These are phyloP conservation scores for Phoenix dactylifera DNA, from an alignment of 176 grass and related monocot genomes.

Conservation along the genomic window DNA sequence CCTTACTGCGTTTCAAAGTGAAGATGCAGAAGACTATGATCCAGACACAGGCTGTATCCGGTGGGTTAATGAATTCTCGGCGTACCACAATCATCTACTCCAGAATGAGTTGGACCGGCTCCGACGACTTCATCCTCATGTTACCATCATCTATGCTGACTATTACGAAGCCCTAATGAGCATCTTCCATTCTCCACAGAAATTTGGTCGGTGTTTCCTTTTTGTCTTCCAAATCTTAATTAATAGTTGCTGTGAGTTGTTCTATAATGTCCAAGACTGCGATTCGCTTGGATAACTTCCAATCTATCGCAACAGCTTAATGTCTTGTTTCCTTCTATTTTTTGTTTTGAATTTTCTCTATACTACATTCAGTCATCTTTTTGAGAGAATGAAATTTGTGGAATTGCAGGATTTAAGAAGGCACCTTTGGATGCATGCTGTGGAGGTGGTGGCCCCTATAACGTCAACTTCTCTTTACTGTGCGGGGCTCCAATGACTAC, in stretches of 20 bases:
- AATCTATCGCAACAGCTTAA: too few relatives aligned
- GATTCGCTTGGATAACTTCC: not conserved
- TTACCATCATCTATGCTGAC: not conserved
- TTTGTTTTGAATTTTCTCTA: too few relatives aligned
- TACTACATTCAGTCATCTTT: not conserved
- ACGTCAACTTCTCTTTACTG: not conserved
- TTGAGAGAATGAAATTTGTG: not conserved
- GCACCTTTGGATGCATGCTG: not conserved
- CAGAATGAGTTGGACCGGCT: not conserved
- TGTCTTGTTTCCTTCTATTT: too few relatives aligned
- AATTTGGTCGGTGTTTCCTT: not conserved
- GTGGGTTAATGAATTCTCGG: not conserved
- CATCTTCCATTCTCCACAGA: not conserved
- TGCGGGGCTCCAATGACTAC: not conserved
- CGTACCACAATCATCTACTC: not conserved
- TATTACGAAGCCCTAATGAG: not conserved
- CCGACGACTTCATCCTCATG: not conserved
- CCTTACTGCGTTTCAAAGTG: not conserved
- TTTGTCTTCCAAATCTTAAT: too few relatives aligned
- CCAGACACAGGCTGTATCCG: slow-evolving; percentile 1
- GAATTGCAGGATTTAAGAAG: not conserved
- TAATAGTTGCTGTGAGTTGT: not conserved
- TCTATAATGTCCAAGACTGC: too few relatives aligned
- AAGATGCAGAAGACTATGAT: not conserved
- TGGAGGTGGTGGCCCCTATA: not conserved